Conservation (phyloP, 140 eudicot species). For the Cichorium intybus region DNA sequence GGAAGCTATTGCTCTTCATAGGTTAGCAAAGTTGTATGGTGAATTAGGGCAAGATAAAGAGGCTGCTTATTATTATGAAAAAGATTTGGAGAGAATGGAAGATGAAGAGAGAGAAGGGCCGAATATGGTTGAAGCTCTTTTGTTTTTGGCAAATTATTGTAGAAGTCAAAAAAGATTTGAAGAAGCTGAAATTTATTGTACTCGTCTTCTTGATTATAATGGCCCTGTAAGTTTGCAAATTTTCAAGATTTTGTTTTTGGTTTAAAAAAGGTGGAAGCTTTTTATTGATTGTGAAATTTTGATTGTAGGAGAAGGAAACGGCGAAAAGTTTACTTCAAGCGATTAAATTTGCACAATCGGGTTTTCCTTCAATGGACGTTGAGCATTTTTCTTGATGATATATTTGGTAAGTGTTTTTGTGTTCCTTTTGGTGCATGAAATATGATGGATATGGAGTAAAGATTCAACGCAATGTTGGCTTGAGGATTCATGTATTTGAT, state of each 20-base stretch:
- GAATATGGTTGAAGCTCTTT: slow-evolving; percentile 78
- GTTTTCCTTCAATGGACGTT: slow-evolving; percentile 52
- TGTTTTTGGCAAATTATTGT: slow-evolving; percentile 68
- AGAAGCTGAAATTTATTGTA: slow-evolving; percentile 89
- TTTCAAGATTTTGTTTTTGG: background rate
- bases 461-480: slow-evolving; percentile 3
- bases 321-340: slow-evolving; percentile 84
- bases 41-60: slow-evolving; percentile 66
- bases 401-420: background rate
- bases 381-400: slow-evolving; percentile 52
- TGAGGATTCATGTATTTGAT: background rate
- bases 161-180: slow-evolving; percentile 56
- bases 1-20: slow-evolving; percentile 88
- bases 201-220: slow-evolving; percentile 81
- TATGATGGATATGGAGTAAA: slow-evolving; percentile 8
- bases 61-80: slow-evolving; percentile 81
- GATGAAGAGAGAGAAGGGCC: slow-evolving; percentile 90
- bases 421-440: slow-evolving; percentile 7
- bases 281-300: background rate
- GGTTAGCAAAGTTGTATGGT: slow-evolving; percentile 67
- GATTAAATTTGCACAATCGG: slow-evolving; percentile 54
- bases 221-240: slow-evolving; percentile 76
- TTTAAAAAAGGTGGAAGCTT: slow-evolving; percentile 3
- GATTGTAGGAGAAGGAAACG: slow-evolving; percentile 80
- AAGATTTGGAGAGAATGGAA: slow-evolving; percentile 97